These are phyloP conservation scores for Ganoderma resinaceum DNA, from an alignment of 1,284 basidiomycete species.

Conservation along the genomic window DNA sequence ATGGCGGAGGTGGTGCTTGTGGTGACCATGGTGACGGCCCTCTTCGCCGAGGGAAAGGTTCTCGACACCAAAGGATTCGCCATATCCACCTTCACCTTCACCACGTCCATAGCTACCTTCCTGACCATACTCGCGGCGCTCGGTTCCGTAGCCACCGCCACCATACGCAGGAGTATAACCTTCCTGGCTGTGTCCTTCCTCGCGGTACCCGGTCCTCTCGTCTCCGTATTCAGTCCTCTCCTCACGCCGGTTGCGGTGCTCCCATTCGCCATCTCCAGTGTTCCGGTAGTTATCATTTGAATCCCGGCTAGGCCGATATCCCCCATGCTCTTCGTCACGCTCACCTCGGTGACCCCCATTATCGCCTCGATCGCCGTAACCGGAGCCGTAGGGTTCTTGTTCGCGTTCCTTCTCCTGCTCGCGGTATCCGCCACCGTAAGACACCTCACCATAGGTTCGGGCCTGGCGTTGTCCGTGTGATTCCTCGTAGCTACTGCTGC, in stretches of 20 bases:
- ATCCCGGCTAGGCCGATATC: conserved; percentile 16
- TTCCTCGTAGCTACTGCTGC: conserved; percentile 6
- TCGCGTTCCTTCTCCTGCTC: background rate
- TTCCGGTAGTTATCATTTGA: conserved; percentile 12
- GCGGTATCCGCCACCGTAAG: conserved; percentile 11
- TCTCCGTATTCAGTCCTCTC: background rate
- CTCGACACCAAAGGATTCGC: conserved; percentile 38
- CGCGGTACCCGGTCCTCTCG: background rate
- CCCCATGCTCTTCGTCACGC: conserved; percentile 22
- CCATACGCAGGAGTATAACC: conserved; percentile 25
- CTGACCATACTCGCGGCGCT: conserved; percentile 11
- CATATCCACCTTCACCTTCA: conserved; percentile 27
- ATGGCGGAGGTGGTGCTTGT: conserved; percentile 20
- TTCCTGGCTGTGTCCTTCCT: conserved; percentile 8
- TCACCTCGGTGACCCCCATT: conserved; percentile 13
- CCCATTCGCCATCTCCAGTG: conserved; percentile 6
- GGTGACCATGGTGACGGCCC: conserved; percentile 26
- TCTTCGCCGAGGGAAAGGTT: conserved; percentile 32
- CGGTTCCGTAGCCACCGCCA: conserved; percentile 3
- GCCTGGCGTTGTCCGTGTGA: conserved; percentile 18
- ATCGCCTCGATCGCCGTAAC: conserved; percentile 9
- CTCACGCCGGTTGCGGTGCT: conserved; percentile 19
- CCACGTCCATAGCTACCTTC: conserved; percentile 15
- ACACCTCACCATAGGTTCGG: conserved; percentile 9
- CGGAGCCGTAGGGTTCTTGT: background rate